Evolutionary conservation across 495 filamentous ascomycete genomes (phyloP).

Genomic region (Pyrenopolyporus hunteri): DNA sequence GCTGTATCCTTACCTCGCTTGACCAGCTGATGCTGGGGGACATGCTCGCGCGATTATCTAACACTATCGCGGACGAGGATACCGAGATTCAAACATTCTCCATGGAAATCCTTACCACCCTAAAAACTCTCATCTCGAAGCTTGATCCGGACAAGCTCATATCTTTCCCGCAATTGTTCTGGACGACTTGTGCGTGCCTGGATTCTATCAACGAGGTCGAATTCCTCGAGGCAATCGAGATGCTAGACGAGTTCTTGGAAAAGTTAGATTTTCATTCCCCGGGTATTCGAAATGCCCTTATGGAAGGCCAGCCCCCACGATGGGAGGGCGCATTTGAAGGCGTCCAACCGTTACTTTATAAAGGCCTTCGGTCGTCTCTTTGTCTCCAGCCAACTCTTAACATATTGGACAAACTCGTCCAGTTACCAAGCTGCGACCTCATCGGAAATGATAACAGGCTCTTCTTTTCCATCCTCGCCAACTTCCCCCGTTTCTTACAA

Average conservation of each 20-base stretch:
- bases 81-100: constrained; percentile 93
- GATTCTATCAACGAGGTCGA: constrained; percentile 95
- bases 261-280: constrained; percentile 82
- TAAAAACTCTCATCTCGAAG: constrained; percentile 86
- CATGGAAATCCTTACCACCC: constrained; percentile 93
- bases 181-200: constrained; percentile 94
- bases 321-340: constrained; percentile 94
- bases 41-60: constrained; percentile 92
- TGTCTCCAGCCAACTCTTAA: constrained; percentile 78
- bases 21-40: constrained; percentile 94
- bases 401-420: constrained; percentile 76
- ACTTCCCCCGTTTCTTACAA: constrained; percentile 85
- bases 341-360: constrained; percentile 82
- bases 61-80: constrained; percentile 93
- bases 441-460: constrained; percentile 82
- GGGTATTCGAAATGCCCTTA: constrained; percentile 67
- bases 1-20: constrained; percentile 85
- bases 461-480: constrained; percentile 83
- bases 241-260: constrained; percentile 86
- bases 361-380: constrained; percentile 85
- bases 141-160: constrained; percentile 79
- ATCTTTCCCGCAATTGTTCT: constrained; percentile 92
- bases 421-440: constrained; percentile 78
- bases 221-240: constrained; percentile 86
- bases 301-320: constrained; percentile 77